phyloP scores from a whole-genome alignment of 768 basidiomycete genomes.

The Mycena polygramma region DNA sequence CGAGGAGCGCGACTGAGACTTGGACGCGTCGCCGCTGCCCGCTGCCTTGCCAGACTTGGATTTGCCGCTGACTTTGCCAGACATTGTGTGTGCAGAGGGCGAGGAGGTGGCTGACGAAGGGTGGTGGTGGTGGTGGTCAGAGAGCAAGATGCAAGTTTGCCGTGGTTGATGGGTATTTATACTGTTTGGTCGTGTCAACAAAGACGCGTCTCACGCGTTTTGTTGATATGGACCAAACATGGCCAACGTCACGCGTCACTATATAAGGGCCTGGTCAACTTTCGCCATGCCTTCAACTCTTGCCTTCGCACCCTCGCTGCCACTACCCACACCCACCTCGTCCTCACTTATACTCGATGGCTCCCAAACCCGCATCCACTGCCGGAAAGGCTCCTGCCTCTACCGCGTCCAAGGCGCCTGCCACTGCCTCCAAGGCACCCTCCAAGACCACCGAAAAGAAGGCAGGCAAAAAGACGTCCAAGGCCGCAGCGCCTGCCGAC shows the following conservation, averaged over 20 bases:
- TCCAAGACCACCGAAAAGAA: slow-evolving; percentile 52
- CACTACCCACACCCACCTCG: slow-evolving; percentile 29
- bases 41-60: slow-evolving; percentile 63
- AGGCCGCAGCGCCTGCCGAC: slow-evolving; percentile 71
- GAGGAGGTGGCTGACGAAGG: slow-evolving; percentile 15
- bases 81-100: slow-evolving; percentile 18
- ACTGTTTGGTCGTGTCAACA: slow-evolving; percentile 35
- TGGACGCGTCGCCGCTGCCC: slow-evolving; percentile 53
- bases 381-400: slow-evolving; percentile 87
- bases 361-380: slow-evolving; percentile 84
- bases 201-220: slow-evolving; percentile 38
- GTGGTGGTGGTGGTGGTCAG: slow-evolving; percentile 19
- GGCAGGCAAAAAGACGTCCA: slow-evolving; percentile 86
- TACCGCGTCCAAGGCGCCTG: slow-evolving; percentile 80
- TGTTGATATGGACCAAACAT: slow-evolving; percentile 48
- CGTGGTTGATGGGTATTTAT: slow-evolving; percentile 41
- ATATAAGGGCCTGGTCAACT: slow-evolving; percentile 47
- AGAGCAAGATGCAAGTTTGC: slow-evolving; percentile 18
- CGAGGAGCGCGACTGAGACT: slow-evolving; percentile 78
- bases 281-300: slow-evolving; percentile 33
- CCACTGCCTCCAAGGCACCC: slow-evolving; percentile 56
- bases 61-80: slow-evolving; percentile 35
- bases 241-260: slow-evolving; percentile 51
- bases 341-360: slow-evolving; percentile 56
- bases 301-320: slow-evolving; percentile 42